phyloP scores from a whole-genome alignment of 164 flowering plant species.

The Kalanchoe fedtschenkoi region DNA sequence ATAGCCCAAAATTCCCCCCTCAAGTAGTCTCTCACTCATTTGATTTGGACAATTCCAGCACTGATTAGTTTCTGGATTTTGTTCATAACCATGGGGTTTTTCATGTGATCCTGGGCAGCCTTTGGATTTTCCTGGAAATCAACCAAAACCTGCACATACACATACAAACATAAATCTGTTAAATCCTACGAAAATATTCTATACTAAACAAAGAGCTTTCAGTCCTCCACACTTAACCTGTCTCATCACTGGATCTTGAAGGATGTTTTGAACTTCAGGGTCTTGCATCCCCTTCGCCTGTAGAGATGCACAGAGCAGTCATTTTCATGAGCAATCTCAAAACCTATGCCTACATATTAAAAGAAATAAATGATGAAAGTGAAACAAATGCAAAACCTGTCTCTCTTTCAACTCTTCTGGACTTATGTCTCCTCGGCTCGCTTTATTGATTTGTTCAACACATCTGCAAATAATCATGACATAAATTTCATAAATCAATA shows the following conservation, averaged over 20 bases:
- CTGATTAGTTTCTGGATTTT: constrained; percentile 85
- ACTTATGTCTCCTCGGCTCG: constrained; percentile 78
- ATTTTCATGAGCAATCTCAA: constrained; percentile 1
- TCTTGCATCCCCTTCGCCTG: constrained; percentile 98
- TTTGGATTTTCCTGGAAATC: constrained; percentile 93
- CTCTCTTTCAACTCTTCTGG: constrained; percentile 94
- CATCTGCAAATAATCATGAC: constrained; percentile 40
- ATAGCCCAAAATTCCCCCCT: no score
- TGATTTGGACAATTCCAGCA: constrained; percentile 89
- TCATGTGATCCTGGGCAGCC: constrained; percentile 83
- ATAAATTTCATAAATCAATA: not conserved
- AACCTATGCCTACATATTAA: not conserved
- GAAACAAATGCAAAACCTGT: constrained; percentile 44
- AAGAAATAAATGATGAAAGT: not conserved
- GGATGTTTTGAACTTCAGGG: constrained; percentile 89
- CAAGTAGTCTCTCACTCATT: constrained; percentile 13
- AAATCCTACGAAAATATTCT: not conserved
- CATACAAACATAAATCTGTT: not conserved
- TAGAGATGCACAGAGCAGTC: not conserved
- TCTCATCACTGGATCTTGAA: constrained; percentile 93
- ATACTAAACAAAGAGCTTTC: not conserved
- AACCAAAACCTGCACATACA: constrained; percentile 54
- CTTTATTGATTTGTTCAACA: constrained; percentile 75
- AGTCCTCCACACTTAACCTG: constrained; percentile 42
- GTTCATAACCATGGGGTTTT: constrained; percentile 86